A percentile compares a stretch with the other conserved stretches of the same genome.
phyloP scores from a whole-genome alignment of 176 grass and related monocot species.

The Zoysia japonica region DNA sequence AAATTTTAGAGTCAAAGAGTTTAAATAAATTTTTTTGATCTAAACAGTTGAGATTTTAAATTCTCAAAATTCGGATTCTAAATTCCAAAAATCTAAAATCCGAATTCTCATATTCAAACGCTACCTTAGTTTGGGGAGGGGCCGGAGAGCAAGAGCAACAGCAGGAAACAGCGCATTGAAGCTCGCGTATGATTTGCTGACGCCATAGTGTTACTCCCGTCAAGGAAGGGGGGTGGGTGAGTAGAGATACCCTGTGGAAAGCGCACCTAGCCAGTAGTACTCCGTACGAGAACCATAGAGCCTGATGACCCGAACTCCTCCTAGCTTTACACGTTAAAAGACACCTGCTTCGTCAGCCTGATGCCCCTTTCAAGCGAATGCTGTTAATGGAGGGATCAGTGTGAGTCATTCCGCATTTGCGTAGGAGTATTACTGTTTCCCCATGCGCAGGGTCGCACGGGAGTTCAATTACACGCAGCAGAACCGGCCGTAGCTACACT shows the following conservation, averaged over 20 bases:
- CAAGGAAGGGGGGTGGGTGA: background rate
- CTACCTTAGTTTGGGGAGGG: too few relatives aligned
- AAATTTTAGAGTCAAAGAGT: too few relatives aligned
- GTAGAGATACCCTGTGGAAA: background rate
- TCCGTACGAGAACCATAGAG: too few relatives aligned
- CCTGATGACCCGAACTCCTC: too few relatives aligned
- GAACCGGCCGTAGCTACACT: background rate
- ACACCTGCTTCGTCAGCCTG: background rate
- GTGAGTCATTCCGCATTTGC: background rate
- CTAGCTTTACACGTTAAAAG: background rate
- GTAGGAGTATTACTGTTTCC: background rate
- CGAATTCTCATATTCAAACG: too few relatives aligned
- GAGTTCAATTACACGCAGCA: background rate
- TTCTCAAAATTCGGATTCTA: too few relatives aligned
- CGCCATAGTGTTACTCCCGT: background rate
- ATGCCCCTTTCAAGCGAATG: background rate
- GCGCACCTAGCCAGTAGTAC: background rate
- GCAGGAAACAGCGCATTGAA: slow-evolving; percentile 18
- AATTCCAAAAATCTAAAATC: too few relatives aligned
- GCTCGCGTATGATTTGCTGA: slow-evolving; percentile 40
- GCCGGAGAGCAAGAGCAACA: background rate
- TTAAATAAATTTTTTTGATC: too few relatives aligned
- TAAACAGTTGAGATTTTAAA: too few relatives aligned
- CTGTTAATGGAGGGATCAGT: background rate
- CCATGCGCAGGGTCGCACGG: too few relatives aligned